Evolutionary conservation across 139 green algal genomes (phyloP).

Genomic region (Chlamydomonas eustigma): DNA sequence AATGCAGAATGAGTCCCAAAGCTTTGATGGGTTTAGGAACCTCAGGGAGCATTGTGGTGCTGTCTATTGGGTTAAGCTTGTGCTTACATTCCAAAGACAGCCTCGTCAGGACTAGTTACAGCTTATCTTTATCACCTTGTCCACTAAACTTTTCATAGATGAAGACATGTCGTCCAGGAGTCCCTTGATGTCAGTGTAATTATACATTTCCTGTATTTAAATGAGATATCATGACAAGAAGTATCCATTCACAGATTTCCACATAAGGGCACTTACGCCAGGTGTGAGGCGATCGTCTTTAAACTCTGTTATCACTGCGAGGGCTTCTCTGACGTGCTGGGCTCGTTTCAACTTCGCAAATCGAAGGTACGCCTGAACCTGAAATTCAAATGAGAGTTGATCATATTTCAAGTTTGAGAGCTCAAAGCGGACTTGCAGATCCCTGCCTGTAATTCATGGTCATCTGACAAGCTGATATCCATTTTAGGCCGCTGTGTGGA

Average conservation of each 20-base stretch:
- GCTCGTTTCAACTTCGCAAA: conserved; percentile 53
- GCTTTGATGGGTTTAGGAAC: no score
- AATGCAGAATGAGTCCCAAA: no score
- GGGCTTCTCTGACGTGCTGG: conserved; percentile 41
- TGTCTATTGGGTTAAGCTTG: no score
- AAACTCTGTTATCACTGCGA: conserved; percentile 33
- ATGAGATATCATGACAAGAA: conserved; percentile 1
- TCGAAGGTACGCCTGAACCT: conserved; percentile 47
- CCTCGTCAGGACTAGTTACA: no score
- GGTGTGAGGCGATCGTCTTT: conserved; percentile 22
- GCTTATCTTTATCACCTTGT: conserved; percentile 24
- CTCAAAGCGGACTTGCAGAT: no score
- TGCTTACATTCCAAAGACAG: no score
- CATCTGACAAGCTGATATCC: conserved; percentile 16
- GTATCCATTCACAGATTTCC: no score
- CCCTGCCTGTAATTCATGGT: conserved; percentile 23
- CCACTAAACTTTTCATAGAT: conserved; percentile 23
- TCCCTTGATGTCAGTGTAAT: conserved; percentile 24
- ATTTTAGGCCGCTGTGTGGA: no score
- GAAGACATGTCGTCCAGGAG: conserved; percentile 26
- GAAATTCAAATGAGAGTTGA: conserved; percentile 13
- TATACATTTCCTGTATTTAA: conserved; percentile 45
- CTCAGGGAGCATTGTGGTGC: no score
- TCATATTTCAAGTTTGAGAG: no score
- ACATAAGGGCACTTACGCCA: conserved; percentile 26